Evolutionary conservation across 2,329 filamentous ascomycete genomes (phyloP).

Genomic region (Trichoderma atroviride): DNA sequence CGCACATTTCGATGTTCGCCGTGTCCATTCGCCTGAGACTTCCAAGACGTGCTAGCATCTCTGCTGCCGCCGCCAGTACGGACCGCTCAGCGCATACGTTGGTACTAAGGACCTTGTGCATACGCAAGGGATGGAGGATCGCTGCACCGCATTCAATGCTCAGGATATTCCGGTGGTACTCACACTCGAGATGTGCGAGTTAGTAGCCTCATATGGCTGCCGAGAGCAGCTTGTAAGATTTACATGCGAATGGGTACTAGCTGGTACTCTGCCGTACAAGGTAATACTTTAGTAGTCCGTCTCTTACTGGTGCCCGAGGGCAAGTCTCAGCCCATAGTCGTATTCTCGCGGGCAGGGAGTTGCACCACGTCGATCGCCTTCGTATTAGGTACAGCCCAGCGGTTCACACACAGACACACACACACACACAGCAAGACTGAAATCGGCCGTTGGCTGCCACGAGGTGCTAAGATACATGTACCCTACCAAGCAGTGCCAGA

Average conservation of each 20-base stretch:
- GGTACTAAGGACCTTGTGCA: not conserved
- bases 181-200: not conserved
- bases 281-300: not conserved
- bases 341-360: not conserved
- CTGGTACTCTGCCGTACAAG: not conserved
- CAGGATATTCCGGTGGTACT: not conserved
- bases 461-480: not conserved
- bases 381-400: not conserved
- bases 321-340: not conserved
- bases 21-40: not conserved
- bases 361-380: not conserved
- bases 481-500: not conserved
- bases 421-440: not conserved
- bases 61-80: not conserved
- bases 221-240: not conserved
- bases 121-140: not conserved
- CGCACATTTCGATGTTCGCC: not conserved
- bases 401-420: not conserved
- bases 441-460: not conserved
- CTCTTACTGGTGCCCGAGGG: not conserved
- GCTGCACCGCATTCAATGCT: not conserved
- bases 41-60: not conserved
- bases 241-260: not conserved
- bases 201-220: not conserved
- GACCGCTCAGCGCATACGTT: not conserved